A percentile compares a stretch with the other conserved stretches of the same genome.
Conservation (phyloP, 495 filamentous ascomycete genomes). For the Aspergillus baeticus region DNA sequence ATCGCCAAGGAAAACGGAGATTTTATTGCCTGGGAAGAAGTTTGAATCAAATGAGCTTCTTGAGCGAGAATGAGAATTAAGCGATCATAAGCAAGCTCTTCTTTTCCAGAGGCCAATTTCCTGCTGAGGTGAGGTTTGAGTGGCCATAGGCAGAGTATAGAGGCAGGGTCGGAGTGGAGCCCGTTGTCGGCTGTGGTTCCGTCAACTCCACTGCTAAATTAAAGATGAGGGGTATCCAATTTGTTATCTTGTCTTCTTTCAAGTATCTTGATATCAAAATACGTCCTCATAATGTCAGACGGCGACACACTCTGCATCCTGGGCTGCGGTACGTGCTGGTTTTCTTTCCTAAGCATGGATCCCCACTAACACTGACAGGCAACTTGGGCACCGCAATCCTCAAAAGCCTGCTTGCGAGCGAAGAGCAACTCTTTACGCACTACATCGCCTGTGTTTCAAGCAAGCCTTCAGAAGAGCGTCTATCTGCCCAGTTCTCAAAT, state of each 20-base stretch:
- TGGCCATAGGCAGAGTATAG: no score
- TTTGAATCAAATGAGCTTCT: no score
- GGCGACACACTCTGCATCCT: conserved; percentile 32
- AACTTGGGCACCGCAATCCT: conserved; percentile 40
- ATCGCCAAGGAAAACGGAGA: no score
- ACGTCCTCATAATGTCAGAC: background rate
- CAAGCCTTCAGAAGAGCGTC: conserved; percentile 19
- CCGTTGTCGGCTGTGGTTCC: no score
- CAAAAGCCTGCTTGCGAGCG: conserved; percentile 23
- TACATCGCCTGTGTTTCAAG: conserved; percentile 37
- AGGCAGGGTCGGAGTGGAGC: background rate
- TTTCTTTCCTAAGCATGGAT: background rate
- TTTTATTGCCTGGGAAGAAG: no score
- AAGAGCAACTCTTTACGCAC: conserved; percentile 21
- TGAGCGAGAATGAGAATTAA: no score
- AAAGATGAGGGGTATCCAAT: background rate
- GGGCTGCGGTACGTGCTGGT: conserved; percentile 31
- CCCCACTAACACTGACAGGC: conserved; percentile 20
- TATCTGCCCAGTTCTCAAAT: conserved; percentile 9
- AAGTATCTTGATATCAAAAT: background rate
- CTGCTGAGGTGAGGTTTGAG: no score
- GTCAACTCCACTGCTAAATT: background rate
- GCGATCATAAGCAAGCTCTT: no score
- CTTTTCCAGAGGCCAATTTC: no score
- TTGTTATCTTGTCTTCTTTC: no score